phyloP scores from a whole-genome alignment of 495 filamentous ascomycete genomes.

The Hyaloscypha variabilis region DNA sequence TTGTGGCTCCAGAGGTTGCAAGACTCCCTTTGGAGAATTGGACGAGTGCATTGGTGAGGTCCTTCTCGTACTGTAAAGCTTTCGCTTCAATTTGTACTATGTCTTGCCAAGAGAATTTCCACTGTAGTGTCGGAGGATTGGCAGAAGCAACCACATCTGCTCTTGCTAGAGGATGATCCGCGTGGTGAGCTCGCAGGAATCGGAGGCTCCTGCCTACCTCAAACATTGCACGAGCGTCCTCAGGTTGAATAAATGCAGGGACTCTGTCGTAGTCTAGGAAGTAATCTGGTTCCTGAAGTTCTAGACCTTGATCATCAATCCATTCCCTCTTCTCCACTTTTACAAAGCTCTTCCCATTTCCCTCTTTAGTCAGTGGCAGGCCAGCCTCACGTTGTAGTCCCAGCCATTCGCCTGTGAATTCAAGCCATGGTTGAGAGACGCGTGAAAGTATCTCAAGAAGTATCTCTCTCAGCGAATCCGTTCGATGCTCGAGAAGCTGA shows the following conservation, averaged over 20 bases:
- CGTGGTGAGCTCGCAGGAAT: conserved; percentile 70
- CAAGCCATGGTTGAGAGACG: conserved; percentile 71
- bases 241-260: conserved; percentile 67
- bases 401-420: conserved; percentile 75
- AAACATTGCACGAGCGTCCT: conserved; percentile 67
- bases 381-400: conserved; percentile 64
- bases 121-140: conserved; percentile 61
- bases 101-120: conserved; percentile 76
- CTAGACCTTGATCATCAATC: conserved; percentile 56
- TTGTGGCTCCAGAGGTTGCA: background rate
- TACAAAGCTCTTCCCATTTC: conserved; percentile 58
- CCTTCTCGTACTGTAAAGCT: conserved; percentile 63
- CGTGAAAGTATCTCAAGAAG: conserved; percentile 67
- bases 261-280: conserved; percentile 60
- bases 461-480: conserved; percentile 61
- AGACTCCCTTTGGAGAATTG: conserved; percentile 14
- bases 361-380: conserved; percentile 47
- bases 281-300: conserved; percentile 57
- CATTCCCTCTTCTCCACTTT: conserved; percentile 57
- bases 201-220: conserved; percentile 79
- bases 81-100: conserved; percentile 64
- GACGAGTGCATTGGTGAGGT: conserved; percentile 46
- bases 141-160: conserved; percentile 45
- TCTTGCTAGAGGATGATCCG: conserved; percentile 74
- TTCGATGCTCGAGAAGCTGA: conserved; percentile 63